These are phyloP conservation scores for Sclerotinia minor DNA, from an alignment of 2,329 filamentous ascomycete species.

Conservation along the genomic window DNA sequence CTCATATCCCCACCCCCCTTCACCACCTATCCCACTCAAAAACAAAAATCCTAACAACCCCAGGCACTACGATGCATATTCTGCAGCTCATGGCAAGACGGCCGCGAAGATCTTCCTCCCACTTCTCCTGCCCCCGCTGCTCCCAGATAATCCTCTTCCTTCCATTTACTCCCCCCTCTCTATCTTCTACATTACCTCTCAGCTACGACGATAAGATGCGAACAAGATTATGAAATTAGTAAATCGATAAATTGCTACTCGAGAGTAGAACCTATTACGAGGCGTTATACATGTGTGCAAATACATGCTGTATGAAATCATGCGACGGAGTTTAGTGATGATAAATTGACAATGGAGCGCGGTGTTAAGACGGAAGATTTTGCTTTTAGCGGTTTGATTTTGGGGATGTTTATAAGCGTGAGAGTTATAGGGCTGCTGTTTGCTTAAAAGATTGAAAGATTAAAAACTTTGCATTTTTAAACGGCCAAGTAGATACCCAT, in stretches of 20 bases:
- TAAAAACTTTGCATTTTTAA: too few relatives aligned
- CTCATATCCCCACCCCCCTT: neutral
- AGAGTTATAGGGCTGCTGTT: neutral
- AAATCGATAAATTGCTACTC: neutral
- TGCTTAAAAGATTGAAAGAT: neutral
- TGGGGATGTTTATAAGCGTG: neutral
- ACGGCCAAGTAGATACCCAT: neutral
- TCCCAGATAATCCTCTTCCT: neutral
- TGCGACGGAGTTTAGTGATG: neutral
- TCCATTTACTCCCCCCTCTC: too few relatives aligned
- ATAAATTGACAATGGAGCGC: neutral
- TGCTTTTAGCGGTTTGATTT: neutral
- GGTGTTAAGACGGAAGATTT: neutral
- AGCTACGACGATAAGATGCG: neutral
- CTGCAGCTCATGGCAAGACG: conserved; percentile 59
- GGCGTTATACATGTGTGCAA: neutral
- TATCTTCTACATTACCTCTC: neutral
- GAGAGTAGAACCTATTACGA: neutral
- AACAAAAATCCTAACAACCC: neutral
- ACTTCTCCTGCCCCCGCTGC: neutral
- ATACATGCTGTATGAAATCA: neutral
- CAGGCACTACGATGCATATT: conserved; percentile 54
- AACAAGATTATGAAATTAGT: neutral
- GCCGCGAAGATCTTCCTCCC: conserved; percentile 29
- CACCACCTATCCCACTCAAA: too few relatives aligned